Evolutionary conservation across 441 rosid genomes (phyloP).

Genomic region (Jatropha podagrica): DNA sequence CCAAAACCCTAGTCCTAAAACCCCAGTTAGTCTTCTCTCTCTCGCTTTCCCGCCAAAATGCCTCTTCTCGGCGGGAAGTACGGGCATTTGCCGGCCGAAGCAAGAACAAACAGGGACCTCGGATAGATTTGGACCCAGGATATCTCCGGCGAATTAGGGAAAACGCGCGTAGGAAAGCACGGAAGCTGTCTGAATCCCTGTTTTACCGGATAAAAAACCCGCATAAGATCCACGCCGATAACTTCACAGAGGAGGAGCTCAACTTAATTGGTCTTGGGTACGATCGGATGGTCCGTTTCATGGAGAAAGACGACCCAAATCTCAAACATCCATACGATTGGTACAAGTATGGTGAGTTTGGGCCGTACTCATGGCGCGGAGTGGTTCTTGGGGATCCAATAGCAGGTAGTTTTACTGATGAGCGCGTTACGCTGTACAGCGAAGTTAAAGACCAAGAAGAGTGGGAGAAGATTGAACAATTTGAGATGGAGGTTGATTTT

Average conservation of each 20-base stretch:
- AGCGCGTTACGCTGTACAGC: slow-evolving; percentile 62
- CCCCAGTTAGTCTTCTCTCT: slow-evolving; percentile 6
- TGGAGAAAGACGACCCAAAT: slow-evolving; percentile 87
- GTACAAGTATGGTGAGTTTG: slow-evolving; percentile 91
- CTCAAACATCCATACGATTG: slow-evolving; percentile 80
- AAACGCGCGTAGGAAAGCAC: slow-evolving; percentile 41
- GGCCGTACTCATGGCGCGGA: slow-evolving; percentile 95
- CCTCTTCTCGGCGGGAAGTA: slow-evolving; percentile 36
- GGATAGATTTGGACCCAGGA: slow-evolving; percentile 55
- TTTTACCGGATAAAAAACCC: slow-evolving; percentile 66
- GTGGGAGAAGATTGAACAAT: slow-evolving; percentile 84
- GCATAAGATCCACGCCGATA: slow-evolving; percentile 61
- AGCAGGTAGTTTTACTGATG: slow-evolving; percentile 70
- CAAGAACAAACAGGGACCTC: slow-evolving; percentile 67
- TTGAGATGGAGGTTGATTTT: slow-evolving; percentile 72
- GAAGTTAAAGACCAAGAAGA: slow-evolving; percentile 72
- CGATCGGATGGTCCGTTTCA: slow-evolving; percentile 84
- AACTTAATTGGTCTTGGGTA: slow-evolving; percentile 80
- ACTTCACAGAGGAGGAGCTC: slow-evolving; percentile 77
- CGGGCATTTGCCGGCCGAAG: slow-evolving; percentile 80
- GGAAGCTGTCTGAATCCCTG: slow-evolving; percentile 54
- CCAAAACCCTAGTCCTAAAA: slow-evolving; percentile 14
- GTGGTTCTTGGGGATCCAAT: slow-evolving; percentile 84
- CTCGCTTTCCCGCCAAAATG: slow-evolving; percentile 32
- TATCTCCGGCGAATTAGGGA: slow-evolving; percentile 50